phyloP scores from a whole-genome alignment of 106 monocot species.

The Triglochin maritima region DNA sequence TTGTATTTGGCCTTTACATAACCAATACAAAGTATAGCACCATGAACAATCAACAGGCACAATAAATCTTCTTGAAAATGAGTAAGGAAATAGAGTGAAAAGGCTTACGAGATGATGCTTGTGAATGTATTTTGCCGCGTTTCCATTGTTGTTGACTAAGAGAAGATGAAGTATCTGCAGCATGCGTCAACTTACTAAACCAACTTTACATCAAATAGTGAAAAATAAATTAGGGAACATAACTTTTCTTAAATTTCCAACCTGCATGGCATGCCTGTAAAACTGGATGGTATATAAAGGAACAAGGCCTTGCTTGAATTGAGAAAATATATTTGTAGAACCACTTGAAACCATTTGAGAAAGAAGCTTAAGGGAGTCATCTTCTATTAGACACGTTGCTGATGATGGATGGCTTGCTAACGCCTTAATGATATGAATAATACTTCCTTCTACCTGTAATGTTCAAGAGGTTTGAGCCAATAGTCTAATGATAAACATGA shows the following conservation, averaged over 20 bases:
- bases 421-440: slow-evolving; percentile 96
- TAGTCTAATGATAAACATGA: not conserved
- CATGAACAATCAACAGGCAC: too few species aligned
- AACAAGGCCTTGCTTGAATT: slow-evolving; percentile 63
- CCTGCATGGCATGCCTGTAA: slow-evolving; percentile 98
- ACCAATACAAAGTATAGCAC: too few species aligned
- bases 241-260: slow-evolving; percentile 1
- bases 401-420: slow-evolving; percentile 80
- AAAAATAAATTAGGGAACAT: not conserved
- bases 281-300: slow-evolving; percentile 89
- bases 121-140: slow-evolving; percentile 69
- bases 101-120: slow-evolving; percentile 79
- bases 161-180: slow-evolving; percentile 82
- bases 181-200: not conserved
- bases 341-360: slow-evolving; percentile 89
- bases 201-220: not conserved
- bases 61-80: not conserved
- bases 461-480: not conserved
- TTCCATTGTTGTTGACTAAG: slow-evolving; percentile 90
- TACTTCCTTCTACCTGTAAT: slow-evolving; percentile 79
- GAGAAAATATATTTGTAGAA: slow-evolving; percentile 55
- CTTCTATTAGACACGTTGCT: slow-evolving; percentile 73
- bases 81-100: not conserved
- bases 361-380: slow-evolving; percentile 81
- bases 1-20: too few species aligned